Evolutionary conservation across 2,329 filamentous ascomycete species (phyloP).

Genomic region (Trichoderma sp.): DNA sequence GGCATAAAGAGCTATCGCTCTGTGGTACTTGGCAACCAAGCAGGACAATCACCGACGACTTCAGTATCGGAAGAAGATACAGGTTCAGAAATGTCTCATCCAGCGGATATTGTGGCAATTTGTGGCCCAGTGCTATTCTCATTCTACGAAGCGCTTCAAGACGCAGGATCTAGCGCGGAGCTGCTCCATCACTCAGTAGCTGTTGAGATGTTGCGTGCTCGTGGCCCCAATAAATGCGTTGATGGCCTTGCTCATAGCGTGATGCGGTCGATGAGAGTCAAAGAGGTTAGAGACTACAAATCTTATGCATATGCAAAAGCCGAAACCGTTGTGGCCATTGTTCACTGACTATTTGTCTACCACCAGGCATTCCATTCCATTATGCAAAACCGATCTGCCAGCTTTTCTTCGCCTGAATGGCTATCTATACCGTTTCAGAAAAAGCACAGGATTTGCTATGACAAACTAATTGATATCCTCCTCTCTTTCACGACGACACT

Average conservation of each 20-base stretch:
- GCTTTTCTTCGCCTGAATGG: slow-evolving; percentile 12
- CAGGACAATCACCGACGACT: not conserved
- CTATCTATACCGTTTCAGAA: slow-evolving; percentile 16
- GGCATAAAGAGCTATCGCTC: slow-evolving; percentile 7
- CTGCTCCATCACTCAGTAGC: slow-evolving; percentile 9
- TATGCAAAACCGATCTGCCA: slow-evolving; percentile 17
- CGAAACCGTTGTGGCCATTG: not conserved
- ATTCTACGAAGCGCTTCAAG: slow-evolving; percentile 4
- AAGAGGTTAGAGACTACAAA: not conserved
- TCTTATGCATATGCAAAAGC: not conserved
- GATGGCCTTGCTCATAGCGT: slow-evolving; percentile 3
- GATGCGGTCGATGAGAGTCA: slow-evolving; percentile 12
- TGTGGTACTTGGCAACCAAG: not conserved
- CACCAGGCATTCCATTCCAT: slow-evolving; percentile 19
- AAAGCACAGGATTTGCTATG: slow-evolving; percentile 10
- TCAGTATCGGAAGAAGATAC: not conserved
- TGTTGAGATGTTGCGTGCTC: slow-evolving; percentile 1
- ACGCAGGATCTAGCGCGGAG: not conserved
- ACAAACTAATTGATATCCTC: slow-evolving; percentile 13
- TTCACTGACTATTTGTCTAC: not conserved
- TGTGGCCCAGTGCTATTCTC: slow-evolving; percentile 18
- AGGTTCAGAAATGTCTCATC: not conserved
- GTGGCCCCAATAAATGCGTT: slow-evolving; percentile 5
- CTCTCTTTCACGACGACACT: slow-evolving; percentile 5
- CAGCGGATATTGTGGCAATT: not conserved